Conservation (phyloP, 805 yeast genomes). For the Schwanniomyces sp. region DNA sequence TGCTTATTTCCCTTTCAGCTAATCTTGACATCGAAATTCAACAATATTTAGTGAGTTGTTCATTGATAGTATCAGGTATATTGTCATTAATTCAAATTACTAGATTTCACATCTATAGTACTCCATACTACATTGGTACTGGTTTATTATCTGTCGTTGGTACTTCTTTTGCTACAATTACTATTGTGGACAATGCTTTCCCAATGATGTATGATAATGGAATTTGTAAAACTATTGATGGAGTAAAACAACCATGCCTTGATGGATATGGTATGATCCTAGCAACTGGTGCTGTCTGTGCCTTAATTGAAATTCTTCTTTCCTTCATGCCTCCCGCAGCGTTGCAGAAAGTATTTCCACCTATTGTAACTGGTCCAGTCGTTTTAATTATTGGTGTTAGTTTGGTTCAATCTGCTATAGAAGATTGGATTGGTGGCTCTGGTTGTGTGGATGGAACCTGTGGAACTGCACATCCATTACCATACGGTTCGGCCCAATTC, state of each 20-base stretch:
- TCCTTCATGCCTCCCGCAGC: conserved; percentile 76
- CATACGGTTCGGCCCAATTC: conserved; percentile 86
- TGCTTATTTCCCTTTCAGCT: conserved; percentile 66
- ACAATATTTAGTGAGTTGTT: conserved; percentile 37
- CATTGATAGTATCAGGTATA: conserved; percentile 44
- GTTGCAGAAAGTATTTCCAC: conserved; percentile 78
- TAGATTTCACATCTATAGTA: conserved; percentile 70
- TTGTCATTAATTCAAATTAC: conserved; percentile 66
- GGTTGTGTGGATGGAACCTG: conserved; percentile 49
- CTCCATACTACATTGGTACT: conserved; percentile 80
- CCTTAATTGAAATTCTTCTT: conserved; percentile 66
- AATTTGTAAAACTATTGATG: conserved; percentile 58
- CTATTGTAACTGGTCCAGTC: conserved; percentile 91
- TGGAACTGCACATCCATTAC: conserved; percentile 48
- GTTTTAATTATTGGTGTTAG: conserved; percentile 79
- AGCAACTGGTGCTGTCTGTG: conserved; percentile 79
- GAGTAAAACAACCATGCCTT: conserved; percentile 74
- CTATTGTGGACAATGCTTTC: conserved; percentile 72
- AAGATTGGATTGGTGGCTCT: conserved; percentile 88
- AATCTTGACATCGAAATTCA: conserved; percentile 47
- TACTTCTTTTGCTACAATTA: conserved; percentile 84
- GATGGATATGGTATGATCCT: conserved; percentile 87
- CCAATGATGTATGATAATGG: conserved; percentile 72
- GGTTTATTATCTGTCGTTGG: conserved; percentile 91
- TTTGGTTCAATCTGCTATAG: conserved; percentile 69